Evolutionary conservation across 495 filamentous ascomycete genomes (phyloP).

Genomic region (Melanomma pulvis-pyrius): DNA sequence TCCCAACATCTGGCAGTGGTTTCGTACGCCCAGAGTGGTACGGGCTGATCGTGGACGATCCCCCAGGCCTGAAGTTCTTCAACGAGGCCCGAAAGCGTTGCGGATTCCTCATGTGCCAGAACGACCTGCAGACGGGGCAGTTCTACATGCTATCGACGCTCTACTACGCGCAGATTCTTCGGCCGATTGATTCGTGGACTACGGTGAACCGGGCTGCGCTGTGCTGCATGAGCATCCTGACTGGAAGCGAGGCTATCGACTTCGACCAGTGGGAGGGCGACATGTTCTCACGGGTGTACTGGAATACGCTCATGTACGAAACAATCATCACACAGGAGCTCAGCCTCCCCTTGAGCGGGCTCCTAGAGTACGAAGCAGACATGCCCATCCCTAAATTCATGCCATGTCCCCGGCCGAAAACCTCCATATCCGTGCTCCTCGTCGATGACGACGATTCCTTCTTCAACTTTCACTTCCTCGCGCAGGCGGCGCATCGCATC

Average conservation of each 20-base stretch:
- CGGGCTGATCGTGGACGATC: conserved; percentile 18
- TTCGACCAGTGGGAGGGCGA: conserved; percentile 37
- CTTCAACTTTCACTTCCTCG: conserved; percentile 39
- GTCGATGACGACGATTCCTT: conserved; percentile 32
- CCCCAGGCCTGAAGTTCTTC: conserved; percentile 36
- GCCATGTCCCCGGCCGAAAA: conserved; percentile 24
- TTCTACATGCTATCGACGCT: conserved; percentile 35
- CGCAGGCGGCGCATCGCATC: conserved; percentile 34
- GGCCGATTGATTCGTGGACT: conserved; percentile 37
- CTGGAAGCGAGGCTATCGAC: conserved; percentile 22
- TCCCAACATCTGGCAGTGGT: not conserved
- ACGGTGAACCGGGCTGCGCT: conserved; percentile 34
- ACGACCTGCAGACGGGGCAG: conserved; percentile 27
- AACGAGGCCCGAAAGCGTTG: conserved; percentile 34
- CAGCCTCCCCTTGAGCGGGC: conserved; percentile 27
- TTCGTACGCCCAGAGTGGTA: conserved; percentile 35
- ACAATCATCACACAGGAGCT: conserved; percentile 37
- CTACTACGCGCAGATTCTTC: conserved; percentile 37
- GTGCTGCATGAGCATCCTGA: conserved; percentile 33
- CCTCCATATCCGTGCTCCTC: conserved; percentile 16
- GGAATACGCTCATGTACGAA: conserved; percentile 39
- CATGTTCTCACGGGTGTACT: conserved; percentile 35
- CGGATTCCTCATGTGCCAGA: conserved; percentile 35
- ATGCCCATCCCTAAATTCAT: conserved; percentile 37
- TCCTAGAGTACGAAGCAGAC: conserved; percentile 32